Conservation (phyloP, 208 protist species). For the Trypanosoma congolense region DNA sequence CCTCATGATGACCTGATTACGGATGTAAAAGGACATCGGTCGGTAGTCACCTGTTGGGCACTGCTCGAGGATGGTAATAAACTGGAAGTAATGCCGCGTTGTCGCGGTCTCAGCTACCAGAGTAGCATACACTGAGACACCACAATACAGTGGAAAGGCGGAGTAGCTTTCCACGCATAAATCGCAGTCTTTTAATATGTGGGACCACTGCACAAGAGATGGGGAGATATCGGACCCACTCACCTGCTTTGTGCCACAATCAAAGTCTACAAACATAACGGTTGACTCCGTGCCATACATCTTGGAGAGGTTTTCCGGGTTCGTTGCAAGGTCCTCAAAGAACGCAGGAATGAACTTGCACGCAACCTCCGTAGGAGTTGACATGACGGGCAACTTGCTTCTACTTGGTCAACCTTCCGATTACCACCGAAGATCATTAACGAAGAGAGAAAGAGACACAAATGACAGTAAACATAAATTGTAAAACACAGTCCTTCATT, state of each 20-base stretch:
- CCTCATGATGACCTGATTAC: conserved; percentile 72
- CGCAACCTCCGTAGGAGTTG: conserved; percentile 58
- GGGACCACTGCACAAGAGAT: conserved; percentile 50
- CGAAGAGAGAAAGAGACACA: conserved; percentile 4
- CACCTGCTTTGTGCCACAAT: conserved; percentile 58
- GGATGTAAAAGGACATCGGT: conserved; percentile 69
- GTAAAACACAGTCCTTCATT: too few species aligned
- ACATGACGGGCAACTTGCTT: conserved; percentile 28
- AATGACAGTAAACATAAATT: too few species aligned
- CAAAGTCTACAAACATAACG: conserved; percentile 80
- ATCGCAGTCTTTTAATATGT: conserved; percentile 55
- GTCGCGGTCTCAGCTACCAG: conserved; percentile 37
- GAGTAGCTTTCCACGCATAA: conserved; percentile 66
- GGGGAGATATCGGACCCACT: conserved; percentile 33
- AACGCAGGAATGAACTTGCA: conserved; percentile 79
- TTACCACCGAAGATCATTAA: neutral
- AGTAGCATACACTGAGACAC: conserved; percentile 66
- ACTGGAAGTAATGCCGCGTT: conserved; percentile 75
- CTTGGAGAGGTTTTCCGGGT: conserved; percentile 44
- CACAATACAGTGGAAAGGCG: conserved; percentile 56
- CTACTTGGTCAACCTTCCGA: neutral
- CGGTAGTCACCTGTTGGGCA: conserved; percentile 39
- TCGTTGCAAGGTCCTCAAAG: conserved; percentile 75
- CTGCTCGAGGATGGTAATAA: conserved; percentile 66
- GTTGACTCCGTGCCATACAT: conserved; percentile 60